Conservation (phyloP, 2,329 filamentous ascomycete species). For the Aspergillus glaucus region DNA sequence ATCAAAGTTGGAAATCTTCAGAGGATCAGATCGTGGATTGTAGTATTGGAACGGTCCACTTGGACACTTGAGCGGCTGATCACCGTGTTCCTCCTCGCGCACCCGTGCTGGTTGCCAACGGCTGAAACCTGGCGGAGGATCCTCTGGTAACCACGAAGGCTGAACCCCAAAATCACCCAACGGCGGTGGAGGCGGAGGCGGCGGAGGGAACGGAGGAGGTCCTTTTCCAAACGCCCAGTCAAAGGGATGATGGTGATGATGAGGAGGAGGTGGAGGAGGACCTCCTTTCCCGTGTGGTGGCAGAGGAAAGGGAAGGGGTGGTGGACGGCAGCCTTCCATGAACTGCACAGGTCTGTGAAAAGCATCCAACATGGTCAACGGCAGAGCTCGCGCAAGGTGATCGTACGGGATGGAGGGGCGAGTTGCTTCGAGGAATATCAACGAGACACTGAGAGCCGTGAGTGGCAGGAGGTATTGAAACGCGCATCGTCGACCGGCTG, state of each 20-base stretch:
- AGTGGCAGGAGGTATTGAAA: constrained; percentile 15
- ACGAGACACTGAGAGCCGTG: constrained; percentile 15
- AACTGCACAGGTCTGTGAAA: constrained; percentile 15
- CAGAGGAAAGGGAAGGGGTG: constrained; percentile 22
- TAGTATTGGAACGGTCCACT: constrained; percentile 16
- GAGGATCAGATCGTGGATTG: constrained; percentile 29
- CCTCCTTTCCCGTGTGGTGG: constrained; percentile 4
- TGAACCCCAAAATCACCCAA: constrained; percentile 9
- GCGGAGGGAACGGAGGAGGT: neutral
- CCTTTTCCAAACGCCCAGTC: constrained; percentile 1
- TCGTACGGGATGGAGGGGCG: constrained; percentile 31
- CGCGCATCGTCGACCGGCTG: constrained; percentile 12
- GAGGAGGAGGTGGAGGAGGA: neutral
- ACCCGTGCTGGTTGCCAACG: constrained; percentile 21
- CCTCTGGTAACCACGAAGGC: constrained; percentile 27
- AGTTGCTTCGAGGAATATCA: constrained; percentile 22
- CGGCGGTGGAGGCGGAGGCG: neutral
- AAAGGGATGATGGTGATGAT: neutral
- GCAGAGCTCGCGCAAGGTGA: constrained; percentile 31
- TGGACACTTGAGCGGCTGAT: constrained; percentile 7
- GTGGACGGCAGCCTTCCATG: constrained; percentile 17
- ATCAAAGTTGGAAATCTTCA: constrained; percentile 34
- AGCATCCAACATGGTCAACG: constrained; percentile 28
- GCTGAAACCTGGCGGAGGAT: constrained; percentile 23
- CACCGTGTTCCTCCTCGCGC: constrained; percentile 12